phyloP scores from a whole-genome alignment of 2,329 filamentous ascomycete genomes.

The Chrysoporthe deuterocubensis region DNA sequence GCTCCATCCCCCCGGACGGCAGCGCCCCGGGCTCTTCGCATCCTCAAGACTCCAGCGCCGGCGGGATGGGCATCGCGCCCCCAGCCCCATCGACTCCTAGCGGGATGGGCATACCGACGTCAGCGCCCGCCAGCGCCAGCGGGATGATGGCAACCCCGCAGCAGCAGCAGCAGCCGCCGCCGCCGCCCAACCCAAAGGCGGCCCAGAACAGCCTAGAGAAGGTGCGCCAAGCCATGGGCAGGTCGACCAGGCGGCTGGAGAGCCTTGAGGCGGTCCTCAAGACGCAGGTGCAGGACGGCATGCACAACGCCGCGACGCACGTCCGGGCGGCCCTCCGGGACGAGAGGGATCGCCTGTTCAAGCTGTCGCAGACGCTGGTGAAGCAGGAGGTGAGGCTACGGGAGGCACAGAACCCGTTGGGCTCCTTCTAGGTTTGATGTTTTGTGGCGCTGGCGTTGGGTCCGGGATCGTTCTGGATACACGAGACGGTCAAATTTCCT shows the following conservation, averaged over 20 bases:
- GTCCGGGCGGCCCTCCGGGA: constrained; percentile 26
- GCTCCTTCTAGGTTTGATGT: not conserved
- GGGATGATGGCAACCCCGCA: not conserved
- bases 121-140: not conserved
- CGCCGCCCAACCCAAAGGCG: constrained; percentile 17
- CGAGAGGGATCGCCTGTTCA: constrained; percentile 24
- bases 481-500: no score
- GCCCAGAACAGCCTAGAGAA: constrained; percentile 26
- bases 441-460: not conserved
- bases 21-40: constrained; percentile 10
- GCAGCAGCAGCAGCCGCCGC: not conserved
- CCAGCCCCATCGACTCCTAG: not conserved
- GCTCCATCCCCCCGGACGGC: not conserved
- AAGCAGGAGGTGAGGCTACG: constrained; percentile 24
- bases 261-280: constrained; percentile 26
- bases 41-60: constrained; percentile 9
- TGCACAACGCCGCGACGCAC: constrained; percentile 27
- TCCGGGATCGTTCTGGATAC: no score
- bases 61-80: constrained; percentile 16
- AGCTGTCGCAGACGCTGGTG: constrained; percentile 26
- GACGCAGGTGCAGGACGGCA: constrained; percentile 28
- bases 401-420: constrained; percentile 18
- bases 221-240: constrained; percentile 25
- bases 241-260: constrained; percentile 26
- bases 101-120: not conserved